A percentile compares a stretch with the other conserved stretches of the same genome.
Evolutionary conservation across 768 basidiomycete genomes (phyloP).

Genomic region (Serendipita sp.): DNA sequence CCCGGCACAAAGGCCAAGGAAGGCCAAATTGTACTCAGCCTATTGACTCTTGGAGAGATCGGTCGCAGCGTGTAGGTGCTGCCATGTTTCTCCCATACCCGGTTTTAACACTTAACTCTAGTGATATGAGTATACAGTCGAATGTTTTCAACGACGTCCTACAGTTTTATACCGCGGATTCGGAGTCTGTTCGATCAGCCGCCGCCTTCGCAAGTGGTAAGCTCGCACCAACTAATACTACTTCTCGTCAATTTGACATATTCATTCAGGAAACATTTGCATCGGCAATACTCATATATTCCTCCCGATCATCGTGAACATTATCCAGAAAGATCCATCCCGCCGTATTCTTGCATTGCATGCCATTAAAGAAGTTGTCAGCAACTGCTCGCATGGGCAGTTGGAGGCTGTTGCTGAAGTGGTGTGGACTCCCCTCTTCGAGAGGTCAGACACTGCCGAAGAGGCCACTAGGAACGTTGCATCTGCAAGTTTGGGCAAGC

Average conservation of each 20-base stretch:
- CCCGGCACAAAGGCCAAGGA: conserved; percentile 31
- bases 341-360: conserved; percentile 77
- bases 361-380: conserved; percentile 90
- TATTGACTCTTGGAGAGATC: conserved; percentile 83
- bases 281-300: conserved; percentile 83
- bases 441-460: conserved; percentile 76
- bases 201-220: conserved; percentile 87
- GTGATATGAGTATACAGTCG: conserved; percentile 70
- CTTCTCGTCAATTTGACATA: neutral
- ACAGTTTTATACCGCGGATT: conserved; percentile 54
- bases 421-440: conserved; percentile 85
- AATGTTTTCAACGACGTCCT: conserved; percentile 67
- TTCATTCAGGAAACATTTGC: conserved; percentile 66
- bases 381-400: conserved; percentile 72
- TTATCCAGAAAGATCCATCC: conserved; percentile 56
- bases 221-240: conserved; percentile 12
- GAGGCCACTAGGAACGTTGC: conserved; percentile 90
- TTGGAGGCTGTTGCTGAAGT: conserved; percentile 75
- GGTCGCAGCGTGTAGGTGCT: conserved; percentile 68
- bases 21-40: conserved; percentile 57
- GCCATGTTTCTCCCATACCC: neutral
- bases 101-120: conserved; percentile 20
- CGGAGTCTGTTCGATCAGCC: conserved; percentile 77
- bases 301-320: conserved; percentile 68
- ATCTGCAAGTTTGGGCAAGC: conserved; percentile 89